phyloP scores from a whole-genome alignment of 148 eudicot genomes.

The Suaeda aralocaspica region DNA sequence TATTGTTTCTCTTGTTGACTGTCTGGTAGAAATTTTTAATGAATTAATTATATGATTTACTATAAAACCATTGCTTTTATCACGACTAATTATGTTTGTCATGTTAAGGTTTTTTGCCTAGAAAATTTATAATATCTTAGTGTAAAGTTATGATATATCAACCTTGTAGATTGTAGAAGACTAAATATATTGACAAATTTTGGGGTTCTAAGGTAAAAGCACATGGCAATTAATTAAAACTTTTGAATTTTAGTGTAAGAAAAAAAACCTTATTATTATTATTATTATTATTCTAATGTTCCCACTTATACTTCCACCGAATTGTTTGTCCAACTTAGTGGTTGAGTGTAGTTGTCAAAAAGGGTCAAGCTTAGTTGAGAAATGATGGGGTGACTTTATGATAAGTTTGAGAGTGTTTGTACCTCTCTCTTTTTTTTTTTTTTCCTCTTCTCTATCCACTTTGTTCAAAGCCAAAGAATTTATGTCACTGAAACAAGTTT shows the following conservation, averaged over 20 bases:
- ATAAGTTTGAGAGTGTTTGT: conserved; percentile 12
- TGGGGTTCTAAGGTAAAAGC: not conserved
- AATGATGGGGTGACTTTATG: conserved; percentile 8
- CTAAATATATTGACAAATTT: too few relatives aligned
- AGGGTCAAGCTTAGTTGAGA: conserved; percentile 27
- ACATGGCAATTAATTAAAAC: conserved; percentile 10
- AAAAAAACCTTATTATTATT: not conserved
- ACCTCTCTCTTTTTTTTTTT: not conserved
- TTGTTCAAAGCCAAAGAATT: conserved; percentile 10
- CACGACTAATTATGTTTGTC: too few relatives aligned
- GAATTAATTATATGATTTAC: too few relatives aligned
- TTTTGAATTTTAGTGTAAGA: conserved; percentile 8
- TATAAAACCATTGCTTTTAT: too few relatives aligned
- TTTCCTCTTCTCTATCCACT: not conserved
- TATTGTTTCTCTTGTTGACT: too few relatives aligned
- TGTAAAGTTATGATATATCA: too few relatives aligned
- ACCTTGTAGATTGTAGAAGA: too few relatives aligned
- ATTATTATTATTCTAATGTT: conserved; percentile 23
- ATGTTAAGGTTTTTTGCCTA: too few relatives aligned
- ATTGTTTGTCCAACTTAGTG: conserved; percentile 39
- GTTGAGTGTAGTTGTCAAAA: conserved; percentile 33
- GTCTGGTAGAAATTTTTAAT: too few relatives aligned
- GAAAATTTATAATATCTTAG: too few relatives aligned
- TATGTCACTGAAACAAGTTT: conserved; percentile 28
- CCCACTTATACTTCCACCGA: conserved; percentile 26